These are phyloP conservation scores for Hansfordia pulvinata DNA, from an alignment of 2,329 filamentous ascomycete genomes.

Conservation along the genomic window DNA sequence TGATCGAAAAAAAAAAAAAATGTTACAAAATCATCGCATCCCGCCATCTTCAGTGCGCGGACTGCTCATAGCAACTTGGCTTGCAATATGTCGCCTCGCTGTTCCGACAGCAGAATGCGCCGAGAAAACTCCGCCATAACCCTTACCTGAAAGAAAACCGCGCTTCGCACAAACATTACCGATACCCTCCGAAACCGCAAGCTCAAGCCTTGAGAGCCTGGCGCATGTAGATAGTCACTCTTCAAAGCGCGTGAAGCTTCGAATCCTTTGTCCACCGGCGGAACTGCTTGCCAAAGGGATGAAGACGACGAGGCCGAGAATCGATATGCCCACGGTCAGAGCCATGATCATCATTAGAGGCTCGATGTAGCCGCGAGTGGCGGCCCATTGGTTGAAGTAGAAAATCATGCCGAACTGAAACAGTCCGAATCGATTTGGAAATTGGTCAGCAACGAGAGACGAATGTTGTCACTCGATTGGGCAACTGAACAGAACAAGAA, in stretches of 20 bases:
- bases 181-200: no score
- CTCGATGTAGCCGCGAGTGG: slow-evolving; percentile 10
- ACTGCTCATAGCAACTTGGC: no score
- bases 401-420: slow-evolving; percentile 18
- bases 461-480: not conserved
- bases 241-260: slow-evolving; percentile 12
- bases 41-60: no score
- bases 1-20: no score
- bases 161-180: no score
- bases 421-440: not conserved
- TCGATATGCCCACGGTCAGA: slow-evolving; percentile 11
- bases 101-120: no score
- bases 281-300: slow-evolving; percentile 16
- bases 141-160: no score
- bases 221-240: no score
- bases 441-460: not conserved
- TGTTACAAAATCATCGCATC: no score
- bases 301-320: slow-evolving; percentile 14
- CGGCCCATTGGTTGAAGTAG: slow-evolving; percentile 15
- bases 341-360: slow-evolving; percentile 15
- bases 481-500: not conserved
- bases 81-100: no score
- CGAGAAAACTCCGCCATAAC: no score
- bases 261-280: slow-evolving; percentile 16
- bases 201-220: no score